Evolutionary conservation across 139 green algal species (phyloP).

Genomic region (Marvania coccoides): DNA sequence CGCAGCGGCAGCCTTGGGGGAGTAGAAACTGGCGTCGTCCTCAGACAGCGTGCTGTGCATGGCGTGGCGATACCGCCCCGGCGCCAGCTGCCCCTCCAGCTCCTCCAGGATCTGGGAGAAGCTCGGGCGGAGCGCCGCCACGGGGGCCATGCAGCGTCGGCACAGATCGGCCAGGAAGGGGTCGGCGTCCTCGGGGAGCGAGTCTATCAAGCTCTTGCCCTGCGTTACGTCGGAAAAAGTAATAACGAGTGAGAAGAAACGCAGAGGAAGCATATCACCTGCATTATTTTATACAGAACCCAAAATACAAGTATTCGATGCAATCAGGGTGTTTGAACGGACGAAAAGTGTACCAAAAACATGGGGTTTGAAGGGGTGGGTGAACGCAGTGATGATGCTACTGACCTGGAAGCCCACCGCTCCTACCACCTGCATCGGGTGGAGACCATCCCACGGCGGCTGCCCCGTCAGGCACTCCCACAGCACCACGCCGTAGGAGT

Average conservation of each 20-base stretch:
- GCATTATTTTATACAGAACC: too few species aligned
- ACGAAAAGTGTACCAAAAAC: too few species aligned
- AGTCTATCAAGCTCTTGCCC: too few species aligned
- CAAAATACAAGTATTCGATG: too few species aligned
- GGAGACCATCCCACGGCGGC: constrained; percentile 58
- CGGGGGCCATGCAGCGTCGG: neutral
- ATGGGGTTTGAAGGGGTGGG: too few species aligned
- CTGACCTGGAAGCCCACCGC: constrained; percentile 71
- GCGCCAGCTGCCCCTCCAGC: neutral
- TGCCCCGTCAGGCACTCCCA: constrained; percentile 69
- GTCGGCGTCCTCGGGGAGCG: neutral
- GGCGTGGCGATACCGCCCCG: neutral
- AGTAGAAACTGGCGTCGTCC: neutral
- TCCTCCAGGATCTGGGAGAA: constrained; percentile 4
- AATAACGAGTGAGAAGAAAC: too few species aligned
- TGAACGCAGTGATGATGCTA: constrained; percentile 43
- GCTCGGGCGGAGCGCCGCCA: neutral
- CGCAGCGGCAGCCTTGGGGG: neutral
- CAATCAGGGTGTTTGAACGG: too few species aligned
- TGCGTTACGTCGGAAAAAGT: too few species aligned
- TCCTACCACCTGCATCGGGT: constrained; percentile 79
- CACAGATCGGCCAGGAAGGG: constrained; percentile 1
- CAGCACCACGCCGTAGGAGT: constrained; percentile 55
- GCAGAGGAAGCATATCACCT: too few species aligned
- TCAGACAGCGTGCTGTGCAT: neutral